Base-by-base conservation (phyloP, 768 basidiomycete genomes). In the Rhodosporidiobolus odoratus region DNA sequence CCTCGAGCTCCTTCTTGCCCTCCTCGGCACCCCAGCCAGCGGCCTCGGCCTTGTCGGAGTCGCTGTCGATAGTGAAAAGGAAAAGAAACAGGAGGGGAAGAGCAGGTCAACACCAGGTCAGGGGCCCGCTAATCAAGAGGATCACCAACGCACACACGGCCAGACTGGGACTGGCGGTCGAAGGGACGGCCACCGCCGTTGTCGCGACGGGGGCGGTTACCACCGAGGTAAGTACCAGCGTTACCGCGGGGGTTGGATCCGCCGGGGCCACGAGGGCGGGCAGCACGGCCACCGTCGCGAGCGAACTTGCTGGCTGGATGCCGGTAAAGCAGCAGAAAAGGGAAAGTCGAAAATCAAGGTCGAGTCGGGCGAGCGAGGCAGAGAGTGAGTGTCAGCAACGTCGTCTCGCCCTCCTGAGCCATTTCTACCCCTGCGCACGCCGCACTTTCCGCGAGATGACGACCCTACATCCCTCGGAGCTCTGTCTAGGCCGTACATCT, bases 1-100 rank as follows among this genome's bases (percentile, higher is more conserved):
- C 84, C 82, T 88, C 88, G 77, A 91, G 84, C 81, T 97, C 95
- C 47, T 89, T 80, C 75, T 83, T 84, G 76, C 89, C 92, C 76
- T 93, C 90, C 73, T 93, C 91, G 50, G 89, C 91, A 74, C 95
- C 95, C 95, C 95, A 98, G 75, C 88, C 89, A 78, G 92, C 89
- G 79, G 91, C 89, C 76, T 94, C 82, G 83, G 91, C 92, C 85
- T 97, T 98, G 76, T 93, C 90, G 54, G 91, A 89, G 82, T 98
- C 95, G 79, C 91, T 93, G 75, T 65, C n/a, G n/a, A n/a, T n/a
- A n/a, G n/a, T n/a, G n/a, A n/a, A n/a, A n/a, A n/a, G n/a, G n/a
- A n/a, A n/a, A n/a, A n/a, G n/a, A n/a, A n/a, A n/a, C n/a, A n/a
- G n/a, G n/a, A n/a, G n/a, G n/a, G n/a, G n/a, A n/a, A n/a, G n/a